Evolutionary conservation across 352 stramenopile species (phyloP), one percentile per base, ranked within the genome.

Genomic region (Phytophthora cactorum): DNA sequence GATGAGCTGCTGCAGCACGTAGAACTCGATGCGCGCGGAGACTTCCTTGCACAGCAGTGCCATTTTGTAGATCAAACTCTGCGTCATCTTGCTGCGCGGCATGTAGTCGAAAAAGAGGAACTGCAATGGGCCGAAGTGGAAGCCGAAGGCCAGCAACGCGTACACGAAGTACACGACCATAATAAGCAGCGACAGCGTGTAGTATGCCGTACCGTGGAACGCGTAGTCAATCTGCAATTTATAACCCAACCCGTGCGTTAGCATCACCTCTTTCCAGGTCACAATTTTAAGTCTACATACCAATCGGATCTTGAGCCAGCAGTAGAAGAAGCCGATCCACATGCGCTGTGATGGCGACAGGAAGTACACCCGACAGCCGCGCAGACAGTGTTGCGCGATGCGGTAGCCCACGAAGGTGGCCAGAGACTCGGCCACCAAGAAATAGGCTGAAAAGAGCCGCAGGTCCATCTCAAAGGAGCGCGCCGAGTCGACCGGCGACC

Each of bases 91-190:
- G 58, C 56, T 81, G 29, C 69, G 77, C 14, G 78, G 75, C 29
- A 87, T 85, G 69, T 73, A 85, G 74, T 93, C 83, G 60, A 86
- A 88, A 41, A 93, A 93, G 15, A 93, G 76, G 52, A 93, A 91
- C 68, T 91, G 85, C 29, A 93, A 71, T 46, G 85, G 85, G 1
- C 85, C 85, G 27, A 84, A 86, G 70, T 93, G 85, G 73, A 93
- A 93, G 28, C 81, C 81, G 52, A 92, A 83, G n/a, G 83, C 85
- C 59, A 92, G 66, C 32, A 89, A 52, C 9, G 81, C 82, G 49
- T 82, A 90, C 38, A 90, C 66, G 45, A 86, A 82, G 66, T 91
- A 91, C 74, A 82, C 81, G 46, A 90, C 74, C 63, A 85, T 88
- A 31, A 81, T 79, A 28, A 89, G 57, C 46, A 89, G 75, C 36